Conservation (phyloP, 371 early-diverging fungal genomes). For the Blakeslea trispora region DNA sequence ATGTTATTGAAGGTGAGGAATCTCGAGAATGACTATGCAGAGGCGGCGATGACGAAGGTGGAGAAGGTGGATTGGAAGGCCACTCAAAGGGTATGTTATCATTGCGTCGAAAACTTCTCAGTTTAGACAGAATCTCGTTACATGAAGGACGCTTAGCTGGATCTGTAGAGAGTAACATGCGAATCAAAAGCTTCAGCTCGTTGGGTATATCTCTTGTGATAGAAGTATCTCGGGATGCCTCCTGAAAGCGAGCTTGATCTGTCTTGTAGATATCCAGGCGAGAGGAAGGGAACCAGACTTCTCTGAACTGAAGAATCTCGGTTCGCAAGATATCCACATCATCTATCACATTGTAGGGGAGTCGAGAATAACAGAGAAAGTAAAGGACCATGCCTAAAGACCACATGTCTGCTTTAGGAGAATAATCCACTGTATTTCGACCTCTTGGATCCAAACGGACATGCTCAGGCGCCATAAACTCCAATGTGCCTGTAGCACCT, state of each 20-base stretch:
- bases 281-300: conserved; percentile 38
- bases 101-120: conserved; percentile 18
- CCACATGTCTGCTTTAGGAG: conserved; percentile 92
- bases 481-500: conserved; percentile 94
- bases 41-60: neutral
- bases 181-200: conserved; percentile 63
- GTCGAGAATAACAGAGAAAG: conserved; percentile 80
- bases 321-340: conserved; percentile 81
- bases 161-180: conserved; percentile 57
- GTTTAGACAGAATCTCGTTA: conserved; percentile 54
- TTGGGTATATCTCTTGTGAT: conserved; percentile 49
- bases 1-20: neutral
- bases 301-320: conserved; percentile 74
- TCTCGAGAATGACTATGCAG: neutral
- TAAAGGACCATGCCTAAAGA: conserved; percentile 92
- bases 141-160: conserved; percentile 69
- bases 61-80: neutral
- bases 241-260: conserved; percentile 8
- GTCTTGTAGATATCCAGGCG: conserved; percentile 34
- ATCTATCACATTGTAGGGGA: conserved; percentile 86
- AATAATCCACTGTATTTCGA: conserved; percentile 70
- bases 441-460: conserved; percentile 54
- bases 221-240: conserved; percentile 20
- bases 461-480: conserved; percentile 93
- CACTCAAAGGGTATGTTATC: neutral